Base-by-base conservation (phyloP, 805 yeast species). In the Torulaspora gathmanii region DNA sequence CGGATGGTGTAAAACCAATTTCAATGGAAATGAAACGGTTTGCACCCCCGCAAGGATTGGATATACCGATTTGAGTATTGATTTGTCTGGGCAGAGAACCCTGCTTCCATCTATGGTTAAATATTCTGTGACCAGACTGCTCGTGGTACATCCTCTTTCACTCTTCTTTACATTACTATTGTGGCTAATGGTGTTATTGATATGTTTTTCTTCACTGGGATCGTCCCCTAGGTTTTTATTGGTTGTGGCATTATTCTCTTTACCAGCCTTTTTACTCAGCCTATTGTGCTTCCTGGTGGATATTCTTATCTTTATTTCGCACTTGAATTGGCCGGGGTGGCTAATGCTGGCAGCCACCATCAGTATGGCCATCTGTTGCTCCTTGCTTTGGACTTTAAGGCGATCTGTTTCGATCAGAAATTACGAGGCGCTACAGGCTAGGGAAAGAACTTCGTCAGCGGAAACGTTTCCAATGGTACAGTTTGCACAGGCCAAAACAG, bases 311-410 rank as follows among this genome's bases (percentile, higher is more conserved):
- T 91, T 91, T 56, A 74, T 82, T 1, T 86, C 90, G 2, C 79
- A 80, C 58, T 67, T 91, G 44, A 74, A 79, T 43, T 89, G 88
- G 81, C 76, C 83, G 36, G 96, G 96, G 20, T 91, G 97, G 97
- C 68, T 84, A 40, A 75, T 86, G 47, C 68, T 90, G 20, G 79
- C 79, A 0, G 77, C 91, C 1, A 78, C 93, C 0, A 75, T 83
- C 1, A 62, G 82, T 26, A 71, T 82, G 37, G 83, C 91, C 0
- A 51, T 82, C 1, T 72, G 79, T 23, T 80, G 87, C 1, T 74
- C 88, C 1, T 61, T 82, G 51, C 65, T 85, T 15, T 87, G 95
- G 61, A 73, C 86, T 42, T 73, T 83, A 70, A 78, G 90, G 57
- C 70, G 96, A 53, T 74, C 85, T 0, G 76, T 80, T 4, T 72